Base-by-base conservation (phyloP, 2,329 filamentous ascomycete genomes). In the Colletotrichum theobromicola region DNA sequence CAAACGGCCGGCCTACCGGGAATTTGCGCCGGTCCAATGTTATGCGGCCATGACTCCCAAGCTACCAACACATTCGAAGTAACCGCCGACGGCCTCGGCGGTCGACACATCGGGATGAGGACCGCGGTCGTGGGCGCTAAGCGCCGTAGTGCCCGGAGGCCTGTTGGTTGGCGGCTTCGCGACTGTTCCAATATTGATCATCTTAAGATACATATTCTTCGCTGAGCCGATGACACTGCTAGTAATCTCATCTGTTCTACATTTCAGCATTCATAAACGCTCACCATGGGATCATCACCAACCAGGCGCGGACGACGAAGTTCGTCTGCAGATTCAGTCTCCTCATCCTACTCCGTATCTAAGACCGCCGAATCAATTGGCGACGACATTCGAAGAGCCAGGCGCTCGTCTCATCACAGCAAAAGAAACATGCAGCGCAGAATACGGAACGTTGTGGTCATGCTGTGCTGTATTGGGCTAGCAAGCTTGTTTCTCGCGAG, bases 331-430 rank as follows among this genome's bases (percentile, higher is more conserved):
- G 34, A 42, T 42, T 42, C 37, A 42, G 37, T 42, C 37, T 42
- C 18, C 37, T 42, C 37, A 9, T 42, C 37, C 8, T 42, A 42
- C 21, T 50, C 53, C 7, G 18, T n/a, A 18, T 30, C n/a, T 13
- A 67, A 67, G 28, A 34, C 26, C 7, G 9, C 34, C 15, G 50
- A 50, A 15, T 24, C 16, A 13, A 53, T 26, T 21, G 35, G 34
- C 21, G 46, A 93, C 37, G 37, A 42, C 16, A n/a, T 42, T 9
- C 16, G 37, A 42, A 42, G 37, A 42, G 37, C 37, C 37, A 42
- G 37, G 37, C 37, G 37, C 4, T 42, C 37, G n/a, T 42, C 37
- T 18, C 37, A 42, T 8, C 37, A 42, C 18, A 5, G 37, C 16
- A n/a, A 16, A 16, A 42, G 9, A 42, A 42, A n/a, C n/a, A 42